Percentiles rank a stretch among this genome's conserved stretches.
These are phyloP conservation scores for Graphilbum sp. DNA, from an alignment of 2,329 filamentous ascomycete genomes.

Conservation along the genomic window DNA sequence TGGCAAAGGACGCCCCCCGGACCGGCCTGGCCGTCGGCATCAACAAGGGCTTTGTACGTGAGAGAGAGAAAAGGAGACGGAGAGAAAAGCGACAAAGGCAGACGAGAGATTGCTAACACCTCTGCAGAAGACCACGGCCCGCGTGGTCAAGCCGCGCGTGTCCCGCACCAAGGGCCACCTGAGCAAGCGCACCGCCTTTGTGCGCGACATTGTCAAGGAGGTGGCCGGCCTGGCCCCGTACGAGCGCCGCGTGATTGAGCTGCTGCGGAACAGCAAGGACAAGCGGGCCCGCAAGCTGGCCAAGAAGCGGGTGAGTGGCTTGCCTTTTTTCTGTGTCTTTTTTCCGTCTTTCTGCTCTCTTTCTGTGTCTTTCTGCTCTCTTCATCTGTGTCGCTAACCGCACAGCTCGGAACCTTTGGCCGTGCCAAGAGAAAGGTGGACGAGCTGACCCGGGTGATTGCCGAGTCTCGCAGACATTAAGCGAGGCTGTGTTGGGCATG, in stretches of 20 bases:
- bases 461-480: constrained; percentile 71
- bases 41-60: constrained; percentile 28
- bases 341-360: too few relatives aligned
- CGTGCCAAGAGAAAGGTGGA: constrained; percentile 99
- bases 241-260: constrained; percentile 97
- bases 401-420: constrained; percentile 88
- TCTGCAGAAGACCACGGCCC: constrained; percentile 61
- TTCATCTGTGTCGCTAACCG: neutral
- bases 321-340: neutral
- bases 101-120: constrained; percentile 22
- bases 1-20: constrained; percentile 43
- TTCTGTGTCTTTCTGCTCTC: neutral
- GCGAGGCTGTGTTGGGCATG: neutral
- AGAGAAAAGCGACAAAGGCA: neutral
- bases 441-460: constrained; percentile 95
- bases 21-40: constrained; percentile 43
- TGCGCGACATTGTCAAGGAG: constrained; percentile 95
- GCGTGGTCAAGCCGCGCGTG: constrained; percentile 62
- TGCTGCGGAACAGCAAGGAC: constrained; percentile 98
- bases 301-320: constrained; percentile 95
- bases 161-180: constrained; percentile 86
- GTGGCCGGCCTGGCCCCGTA: constrained; percentile 89
- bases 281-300: constrained; percentile 98
- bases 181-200: constrained; percentile 93
- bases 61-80: neutral